These are phyloP conservation scores for Smallanthus sonchifolius DNA, from an alignment of 129 eudicot genomes.

Conservation along the genomic window DNA sequence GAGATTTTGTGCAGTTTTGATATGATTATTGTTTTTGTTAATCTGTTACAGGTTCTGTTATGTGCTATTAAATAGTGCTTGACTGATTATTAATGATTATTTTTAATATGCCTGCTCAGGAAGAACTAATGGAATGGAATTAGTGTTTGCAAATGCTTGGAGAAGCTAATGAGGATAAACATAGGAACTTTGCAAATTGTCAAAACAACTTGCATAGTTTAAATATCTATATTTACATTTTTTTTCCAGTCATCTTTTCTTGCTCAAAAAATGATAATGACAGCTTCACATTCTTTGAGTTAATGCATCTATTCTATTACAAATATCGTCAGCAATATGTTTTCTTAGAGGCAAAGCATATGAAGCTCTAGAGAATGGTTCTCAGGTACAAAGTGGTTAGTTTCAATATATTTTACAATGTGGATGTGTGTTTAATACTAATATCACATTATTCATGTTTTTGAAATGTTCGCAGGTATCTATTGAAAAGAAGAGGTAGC, in stretches of 20 bases:
- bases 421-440: constrained; percentile 2
- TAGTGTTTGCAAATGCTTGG: no score
- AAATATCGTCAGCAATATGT: constrained; percentile 93
- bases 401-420: constrained; percentile 18
- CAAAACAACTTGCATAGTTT: no score
- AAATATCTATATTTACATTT: no score
- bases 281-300: neutral
- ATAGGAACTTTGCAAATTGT: no score
- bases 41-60: no score
- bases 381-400: constrained; percentile 91
- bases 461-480: constrained; percentile 52
- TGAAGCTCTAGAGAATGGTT: constrained; percentile 89
- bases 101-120: no score
- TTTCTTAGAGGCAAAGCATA: constrained; percentile 95
- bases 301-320: constrained; percentile 22
- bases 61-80: no score
- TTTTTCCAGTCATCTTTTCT: neutral
- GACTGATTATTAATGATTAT: no score
- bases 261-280: constrained; percentile 7
- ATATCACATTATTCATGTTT: constrained; percentile 2
- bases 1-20: no score
- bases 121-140: no score
- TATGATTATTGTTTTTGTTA: no score
- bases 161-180: no score
- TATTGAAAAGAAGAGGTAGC: constrained; percentile 65